Evolutionary conservation across 1,284 basidiomycete species (phyloP), one percentile per base, ranked within the genome.

Genomic region (Pseudozyma sp.): DNA sequence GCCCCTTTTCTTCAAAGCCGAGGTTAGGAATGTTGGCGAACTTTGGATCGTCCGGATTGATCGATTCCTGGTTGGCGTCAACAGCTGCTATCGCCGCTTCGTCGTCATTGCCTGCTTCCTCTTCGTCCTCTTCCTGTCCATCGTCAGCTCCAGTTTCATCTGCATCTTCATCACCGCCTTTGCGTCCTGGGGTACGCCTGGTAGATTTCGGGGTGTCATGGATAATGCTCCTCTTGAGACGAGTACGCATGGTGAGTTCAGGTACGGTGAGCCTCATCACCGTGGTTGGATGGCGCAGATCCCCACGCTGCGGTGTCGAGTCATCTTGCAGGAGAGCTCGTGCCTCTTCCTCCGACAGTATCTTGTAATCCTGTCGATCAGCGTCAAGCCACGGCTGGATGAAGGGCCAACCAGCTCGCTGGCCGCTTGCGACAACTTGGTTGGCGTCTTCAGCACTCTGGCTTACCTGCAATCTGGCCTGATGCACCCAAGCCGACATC

Each of bases 381-480:
- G 36, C 13, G 31, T 71, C 58, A 36, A 76, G 39, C 56, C 58
- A 58, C 16, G 68, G 68, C 35, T 71, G 68, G 3, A 62, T 39
- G 44, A 76, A 76, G 0, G 73, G 73, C 73, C 68, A 76, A 25
- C 73, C 73, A 9, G 54, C 48, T 8, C 31, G 61, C 16, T 54
- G 16, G 5, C 53, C 59, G 25, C 19, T 34, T 21, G 34, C 35
- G 14, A 54, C 2, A 2, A 43, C 10, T 5, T 48, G 11, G 12
- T 16, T 38, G 6, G 44, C 7, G 19, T 47, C 13, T 12, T 2
- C 35, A 1, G 34, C 12, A 7, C 42, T 35, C 4, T 42, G 34
- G 12, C 21, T 34, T 6, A 57, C n/a, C 5, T 45, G 21, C n/a
- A 43, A 51, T 2, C 61, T 45, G 14, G 60, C 51, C 6, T 44